Percentiles rank a stretch among this genome's conserved stretches.
Conservation (phyloP, 2,329 filamentous ascomycete genomes). For the Xylaria sp. region DNA sequence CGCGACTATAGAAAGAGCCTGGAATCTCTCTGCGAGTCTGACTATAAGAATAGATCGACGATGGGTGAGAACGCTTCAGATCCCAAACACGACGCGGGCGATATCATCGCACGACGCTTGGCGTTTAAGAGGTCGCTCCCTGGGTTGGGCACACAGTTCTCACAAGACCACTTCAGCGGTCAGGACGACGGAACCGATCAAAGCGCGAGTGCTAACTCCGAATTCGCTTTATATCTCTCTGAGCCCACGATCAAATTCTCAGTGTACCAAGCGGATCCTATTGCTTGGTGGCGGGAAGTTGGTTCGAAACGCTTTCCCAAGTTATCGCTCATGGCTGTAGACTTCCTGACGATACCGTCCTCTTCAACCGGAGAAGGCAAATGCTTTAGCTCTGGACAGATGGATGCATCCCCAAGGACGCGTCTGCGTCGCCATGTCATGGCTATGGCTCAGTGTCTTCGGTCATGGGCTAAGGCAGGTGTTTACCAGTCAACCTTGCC, state of each 20-base stretch:
- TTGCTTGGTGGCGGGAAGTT: not conserved
- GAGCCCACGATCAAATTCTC: not conserved
- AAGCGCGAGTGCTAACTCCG: not conserved
- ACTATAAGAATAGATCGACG: not conserved
- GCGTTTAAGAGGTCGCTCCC: not conserved
- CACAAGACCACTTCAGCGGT: not conserved
- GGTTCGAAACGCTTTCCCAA: not conserved
- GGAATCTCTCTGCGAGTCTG: not conserved
- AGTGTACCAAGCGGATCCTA: not conserved
- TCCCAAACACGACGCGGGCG: not conserved
- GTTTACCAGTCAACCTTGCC: not conserved
- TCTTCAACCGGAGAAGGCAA: not conserved
- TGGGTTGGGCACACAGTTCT: not conserved
- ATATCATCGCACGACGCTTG: not conserved
- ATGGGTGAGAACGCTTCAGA: not conserved
- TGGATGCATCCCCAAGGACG: not conserved
- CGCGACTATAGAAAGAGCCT: not conserved
- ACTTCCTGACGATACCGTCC: not conserved
- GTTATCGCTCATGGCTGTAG: not conserved
- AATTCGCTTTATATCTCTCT: not conserved
- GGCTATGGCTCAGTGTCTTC: not conserved
- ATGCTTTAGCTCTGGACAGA: not conserved
- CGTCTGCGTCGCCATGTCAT: not conserved
- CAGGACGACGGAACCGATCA: not conserved
- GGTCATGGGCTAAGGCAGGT: not conserved